Conservation (phyloP, 2,329 filamentous ascomycete genomes). For the Nannizziopsis arthrosporioides region DNA sequence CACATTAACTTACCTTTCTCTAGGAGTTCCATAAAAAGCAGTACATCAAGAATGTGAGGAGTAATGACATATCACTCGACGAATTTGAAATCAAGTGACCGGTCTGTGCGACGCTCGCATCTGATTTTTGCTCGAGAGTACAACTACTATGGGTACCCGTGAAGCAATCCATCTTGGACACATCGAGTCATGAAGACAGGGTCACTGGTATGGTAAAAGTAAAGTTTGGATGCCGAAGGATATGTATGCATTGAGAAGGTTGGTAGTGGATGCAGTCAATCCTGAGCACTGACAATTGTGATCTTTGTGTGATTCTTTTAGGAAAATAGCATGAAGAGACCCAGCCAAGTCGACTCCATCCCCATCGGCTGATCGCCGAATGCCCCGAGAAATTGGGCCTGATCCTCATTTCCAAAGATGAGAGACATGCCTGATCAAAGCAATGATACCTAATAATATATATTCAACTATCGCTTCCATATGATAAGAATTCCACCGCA, state of each 20-base stretch:
- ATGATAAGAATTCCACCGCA: conserved; percentile 1
- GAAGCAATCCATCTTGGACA: too few relatives aligned
- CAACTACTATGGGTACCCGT: too few relatives aligned
- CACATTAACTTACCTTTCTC: neutral
- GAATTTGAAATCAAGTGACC: neutral
- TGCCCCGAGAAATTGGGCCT: neutral
- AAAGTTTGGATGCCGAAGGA: conserved; percentile 1
- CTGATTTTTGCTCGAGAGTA: neutral
- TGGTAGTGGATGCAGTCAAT: conserved; percentile 1
- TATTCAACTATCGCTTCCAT: neutral
- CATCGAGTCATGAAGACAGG: neutral
- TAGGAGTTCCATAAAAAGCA: neutral
- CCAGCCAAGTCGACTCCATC: too few relatives aligned
- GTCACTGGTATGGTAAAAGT: neutral
- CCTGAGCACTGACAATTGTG: too few relatives aligned
- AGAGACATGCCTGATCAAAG: conserved; percentile 9
- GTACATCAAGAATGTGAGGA: neutral
- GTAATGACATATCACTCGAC: neutral
- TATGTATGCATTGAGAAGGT: conserved; percentile 1
- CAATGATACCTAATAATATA: conserved; percentile 9
- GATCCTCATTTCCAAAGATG: conserved; percentile 1
- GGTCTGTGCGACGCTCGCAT: neutral
- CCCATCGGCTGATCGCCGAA: too few relatives aligned
- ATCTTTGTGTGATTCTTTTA: neutral
- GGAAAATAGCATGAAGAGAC: neutral